Conservation (phyloP, 306 rosid species). For the Nissolia schottii region DNA sequence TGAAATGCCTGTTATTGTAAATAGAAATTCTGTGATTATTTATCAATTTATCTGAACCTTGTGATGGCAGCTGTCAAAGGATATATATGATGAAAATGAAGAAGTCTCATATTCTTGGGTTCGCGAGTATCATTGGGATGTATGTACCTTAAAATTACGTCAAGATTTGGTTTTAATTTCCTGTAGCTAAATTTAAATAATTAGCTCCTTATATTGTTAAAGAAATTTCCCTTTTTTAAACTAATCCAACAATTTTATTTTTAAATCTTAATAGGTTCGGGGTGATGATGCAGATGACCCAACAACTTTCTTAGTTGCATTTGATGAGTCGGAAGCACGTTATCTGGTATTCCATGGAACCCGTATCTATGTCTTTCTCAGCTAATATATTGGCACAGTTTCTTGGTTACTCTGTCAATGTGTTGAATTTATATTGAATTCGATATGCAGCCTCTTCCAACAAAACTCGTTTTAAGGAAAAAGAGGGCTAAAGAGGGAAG, state of each 20-base stretch:
- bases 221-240: conserved; percentile 11
- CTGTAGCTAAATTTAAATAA: not conserved
- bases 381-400: not conserved
- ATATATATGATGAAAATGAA: conserved; percentile 81
- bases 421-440: conserved; percentile 21
- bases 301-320: conserved; percentile 74
- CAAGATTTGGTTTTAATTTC: not conserved
- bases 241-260: not conserved
- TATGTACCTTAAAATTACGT: conserved; percentile 35
- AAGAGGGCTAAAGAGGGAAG: conserved; percentile 93
- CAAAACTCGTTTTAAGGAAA: conserved; percentile 79
- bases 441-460: conserved; percentile 84
- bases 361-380: not conserved
- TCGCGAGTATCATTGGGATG: conserved; percentile 93
- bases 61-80: conserved; percentile 78
- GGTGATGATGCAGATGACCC: conserved; percentile 85
- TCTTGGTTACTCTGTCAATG: not conserved
- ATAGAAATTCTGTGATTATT: not conserved
- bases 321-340: conserved; percentile 82
- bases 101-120: conserved; percentile 81
- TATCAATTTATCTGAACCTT: conserved; percentile 16
- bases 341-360: conserved; percentile 58
- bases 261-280: conserved; percentile 53
- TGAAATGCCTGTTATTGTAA: not conserved
- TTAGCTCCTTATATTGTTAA: not conserved